Evolutionary conservation across 768 basidiomycete species (phyloP).

Genomic region (Calocera viscosa): DNA sequence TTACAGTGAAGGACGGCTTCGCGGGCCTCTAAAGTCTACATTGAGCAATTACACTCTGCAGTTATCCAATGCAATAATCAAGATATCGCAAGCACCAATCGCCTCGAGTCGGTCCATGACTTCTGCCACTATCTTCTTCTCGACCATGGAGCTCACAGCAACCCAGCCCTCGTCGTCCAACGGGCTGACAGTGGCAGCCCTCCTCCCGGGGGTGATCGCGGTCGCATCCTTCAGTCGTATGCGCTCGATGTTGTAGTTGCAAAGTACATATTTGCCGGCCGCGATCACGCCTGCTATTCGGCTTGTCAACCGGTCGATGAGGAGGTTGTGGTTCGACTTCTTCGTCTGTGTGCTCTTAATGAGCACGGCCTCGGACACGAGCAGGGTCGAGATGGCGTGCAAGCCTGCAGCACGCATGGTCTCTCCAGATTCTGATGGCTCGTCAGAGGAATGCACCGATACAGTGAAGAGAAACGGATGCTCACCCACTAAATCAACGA

Average conservation of each 20-base stretch:
- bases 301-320: slow-evolving; percentile 68
- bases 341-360: slow-evolving; percentile 56
- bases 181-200: slow-evolving; percentile 71
- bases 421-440: slow-evolving; percentile 76
- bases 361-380: slow-evolving; percentile 80
- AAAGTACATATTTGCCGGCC: slow-evolving; percentile 71
- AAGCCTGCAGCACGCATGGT: slow-evolving; percentile 98
- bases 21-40: neutral
- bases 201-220: slow-evolving; percentile 70
- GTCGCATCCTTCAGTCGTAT: slow-evolving; percentile 49
- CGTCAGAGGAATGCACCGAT: neutral
- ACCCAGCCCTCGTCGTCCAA: slow-evolving; percentile 81
- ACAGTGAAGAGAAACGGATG: slow-evolving; percentile 13
- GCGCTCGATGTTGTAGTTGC: slow-evolving; percentile 83
- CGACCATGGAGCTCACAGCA: slow-evolving; percentile 84
- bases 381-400: slow-evolving; percentile 79
- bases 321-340: slow-evolving; percentile 45
- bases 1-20: too few relatives aligned
- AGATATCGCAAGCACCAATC: slow-evolving; percentile 79
- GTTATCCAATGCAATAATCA: slow-evolving; percentile 83
- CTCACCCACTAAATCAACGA: slow-evolving; percentile 92
- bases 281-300: slow-evolving; percentile 90
- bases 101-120: slow-evolving; percentile 80
- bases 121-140: slow-evolving; percentile 62
- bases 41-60: slow-evolving; percentile 57